Evolutionary conservation across 129 eudicot genomes (phyloP).

Genomic region (Ambrosia trifida): DNA sequence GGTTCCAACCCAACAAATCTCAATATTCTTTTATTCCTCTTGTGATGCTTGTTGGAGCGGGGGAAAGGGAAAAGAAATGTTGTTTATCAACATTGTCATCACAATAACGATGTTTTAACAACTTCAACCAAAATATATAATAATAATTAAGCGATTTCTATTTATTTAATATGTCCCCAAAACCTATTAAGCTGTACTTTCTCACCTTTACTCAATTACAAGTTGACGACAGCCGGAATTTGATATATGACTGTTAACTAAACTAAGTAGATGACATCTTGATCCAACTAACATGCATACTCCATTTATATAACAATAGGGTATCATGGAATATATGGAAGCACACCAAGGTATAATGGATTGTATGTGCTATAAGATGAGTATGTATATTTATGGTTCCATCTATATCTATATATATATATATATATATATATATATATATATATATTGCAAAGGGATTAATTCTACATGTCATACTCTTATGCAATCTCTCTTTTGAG

Average conservation of each 20-base stretch:
- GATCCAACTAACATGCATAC: slow-evolving; percentile 13
- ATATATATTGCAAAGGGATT: too few relatives aligned
- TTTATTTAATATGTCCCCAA: neutral
- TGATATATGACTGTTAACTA: slow-evolving; percentile 3
- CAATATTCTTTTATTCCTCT: neutral
- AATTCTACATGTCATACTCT: too few relatives aligned
- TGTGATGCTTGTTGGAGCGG: slow-evolving; percentile 18
- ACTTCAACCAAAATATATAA: slow-evolving; percentile 18
- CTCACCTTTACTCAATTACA: neutral
- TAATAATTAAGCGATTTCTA: neutral
- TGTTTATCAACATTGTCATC: slow-evolving; percentile 30
- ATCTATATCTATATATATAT: too few relatives aligned
- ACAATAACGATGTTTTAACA: slow-evolving; percentile 29
- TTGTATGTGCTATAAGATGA: neutral
- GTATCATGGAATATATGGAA: slow-evolving; percentile 4
- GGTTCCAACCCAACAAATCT: neutral
- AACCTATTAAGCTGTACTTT: too few relatives aligned
- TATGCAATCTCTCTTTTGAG: too few relatives aligned
- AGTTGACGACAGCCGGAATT: neutral
- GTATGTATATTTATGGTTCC: too few relatives aligned
- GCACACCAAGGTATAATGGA: slow-evolving; percentile 1
- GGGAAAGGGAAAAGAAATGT: neutral
- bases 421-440: too few relatives aligned
- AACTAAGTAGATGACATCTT: slow-evolving; percentile 15
- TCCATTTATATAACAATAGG: neutral